phyloP scores from a whole-genome alignment of 495 filamentous ascomycete species.

The Tuber melanosporum region DNA sequence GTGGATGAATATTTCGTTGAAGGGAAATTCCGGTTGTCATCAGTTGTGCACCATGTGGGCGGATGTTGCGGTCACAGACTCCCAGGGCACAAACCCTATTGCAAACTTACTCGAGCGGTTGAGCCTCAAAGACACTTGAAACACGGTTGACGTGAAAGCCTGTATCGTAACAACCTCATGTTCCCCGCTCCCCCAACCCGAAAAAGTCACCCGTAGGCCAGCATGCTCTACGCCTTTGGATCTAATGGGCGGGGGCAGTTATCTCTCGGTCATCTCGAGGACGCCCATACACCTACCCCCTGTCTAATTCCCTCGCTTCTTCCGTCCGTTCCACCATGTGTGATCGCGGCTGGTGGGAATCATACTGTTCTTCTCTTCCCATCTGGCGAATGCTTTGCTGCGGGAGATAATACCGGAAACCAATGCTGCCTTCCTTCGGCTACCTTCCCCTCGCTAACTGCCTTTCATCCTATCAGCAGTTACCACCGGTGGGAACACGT shows the following conservation, averaged over 20 bases:
- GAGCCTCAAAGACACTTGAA: constrained; percentile 2
- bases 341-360: constrained; percentile 72
- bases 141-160: background rate
- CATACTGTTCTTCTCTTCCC: constrained; percentile 67
- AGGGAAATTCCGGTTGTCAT: constrained; percentile 7
- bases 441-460: constrained; percentile 15
- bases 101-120: constrained; percentile 28
- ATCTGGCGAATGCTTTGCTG: constrained; percentile 54
- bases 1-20: constrained; percentile 16
- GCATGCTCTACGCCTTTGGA: constrained; percentile 68
- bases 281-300: constrained; percentile 60
- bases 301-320: constrained; percentile 48
- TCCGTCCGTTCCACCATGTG: constrained; percentile 24
- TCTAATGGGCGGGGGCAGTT: constrained; percentile 89
- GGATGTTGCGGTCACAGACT: constrained; percentile 2
- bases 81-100: constrained; percentile 5
- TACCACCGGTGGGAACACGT: constrained; percentile 41
- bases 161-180: background rate
- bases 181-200: constrained; percentile 8
- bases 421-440: constrained; percentile 47
- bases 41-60: constrained; percentile 12
- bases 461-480: constrained; percentile 33
- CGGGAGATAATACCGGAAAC: constrained; percentile 56
- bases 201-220: constrained; percentile 10
- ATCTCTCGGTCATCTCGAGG: constrained; percentile 66